Evolutionary conservation across 768 basidiomycete genomes (phyloP), one percentile per base, ranked within the genome.

Genomic region (Hypsizygus marmoreus): DNA sequence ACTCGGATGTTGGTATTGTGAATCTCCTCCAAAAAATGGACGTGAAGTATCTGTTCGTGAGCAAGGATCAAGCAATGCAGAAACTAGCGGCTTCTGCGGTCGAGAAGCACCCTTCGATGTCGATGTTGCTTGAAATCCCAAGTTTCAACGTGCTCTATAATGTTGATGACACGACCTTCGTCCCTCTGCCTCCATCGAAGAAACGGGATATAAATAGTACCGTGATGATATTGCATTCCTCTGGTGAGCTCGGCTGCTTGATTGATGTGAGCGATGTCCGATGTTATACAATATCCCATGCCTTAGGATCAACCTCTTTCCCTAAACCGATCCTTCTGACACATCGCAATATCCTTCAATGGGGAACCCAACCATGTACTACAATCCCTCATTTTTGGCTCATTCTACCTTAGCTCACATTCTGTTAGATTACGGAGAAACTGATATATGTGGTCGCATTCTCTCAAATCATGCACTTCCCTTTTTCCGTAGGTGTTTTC

Each of bases 1-100:
- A 78, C 56, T 77, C 76, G 0, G 64, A 72, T 0, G 58, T 67
- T 4, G 77, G 76, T 4, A 67, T 74, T 19, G 74, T 74, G 1
- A 70, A 77, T 49, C 63, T 81, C 14, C 59, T 77, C 49, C 54
- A 57, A 30, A 57, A 53, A 22, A 55, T 48, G 29, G 37, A 40
- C 8, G 58, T 51, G n/a, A 42, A 29, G n/a, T 49, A 60, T 38
- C n/a, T 71, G 12, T 51, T 62, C 32, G 51, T 63, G 1, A 56
- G 62, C 42, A 13, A 41, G 2, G 63, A 65, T 10, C 43, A 43
- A 7, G 35, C 53, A 3, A 63, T 53, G 46, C 54, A 55, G 35
- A 42, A 34, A 3, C 49, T 62, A 3, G 49, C 53, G 3, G 32
- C 43, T 3, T 34, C 51, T 16, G 59, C 60, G 19, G 37, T 45